Evolutionary conservation across 257 asterid genomes (phyloP).

Genomic region (Capsicum rhomboideum): DNA sequence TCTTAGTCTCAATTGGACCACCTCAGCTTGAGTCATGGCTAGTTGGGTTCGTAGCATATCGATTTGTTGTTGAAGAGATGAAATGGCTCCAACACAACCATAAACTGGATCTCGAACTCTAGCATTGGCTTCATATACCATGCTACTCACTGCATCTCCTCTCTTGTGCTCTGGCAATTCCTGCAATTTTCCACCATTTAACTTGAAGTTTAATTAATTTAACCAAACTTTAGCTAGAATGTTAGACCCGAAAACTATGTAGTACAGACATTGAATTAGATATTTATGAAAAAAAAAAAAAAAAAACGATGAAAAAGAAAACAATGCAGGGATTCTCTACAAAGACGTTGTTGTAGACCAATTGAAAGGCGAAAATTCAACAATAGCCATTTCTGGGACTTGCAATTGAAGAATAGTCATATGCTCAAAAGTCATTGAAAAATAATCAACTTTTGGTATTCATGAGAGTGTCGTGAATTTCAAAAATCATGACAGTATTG

Average conservation of each 20-base stretch:
- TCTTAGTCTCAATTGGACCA: background rate
- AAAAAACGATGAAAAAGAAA: too few species aligned
- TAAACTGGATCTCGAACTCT: slow-evolving; percentile 7
- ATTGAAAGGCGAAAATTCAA: too few species aligned
- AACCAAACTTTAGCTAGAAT: background rate
- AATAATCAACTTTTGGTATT: too few species aligned
- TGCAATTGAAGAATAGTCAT: background rate
- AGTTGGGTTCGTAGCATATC: background rate
- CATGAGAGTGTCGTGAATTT: too few species aligned
- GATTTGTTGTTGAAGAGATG: slow-evolving; percentile 3
- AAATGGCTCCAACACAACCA: slow-evolving; percentile 4
- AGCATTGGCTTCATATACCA: slow-evolving; percentile 5
- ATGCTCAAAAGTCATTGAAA: background rate
- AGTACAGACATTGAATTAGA: too few species aligned
- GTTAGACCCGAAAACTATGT: too few species aligned
- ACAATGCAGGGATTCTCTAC: too few species aligned
- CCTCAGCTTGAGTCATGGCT: slow-evolving; percentile 4
- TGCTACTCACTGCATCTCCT: slow-evolving; percentile 6
- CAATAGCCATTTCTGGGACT: background rate
- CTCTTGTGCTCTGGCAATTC: slow-evolving; percentile 4
- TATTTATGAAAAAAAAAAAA: too few species aligned
- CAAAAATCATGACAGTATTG: too few species aligned
- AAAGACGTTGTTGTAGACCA: too few species aligned
- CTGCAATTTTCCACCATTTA: background rate
- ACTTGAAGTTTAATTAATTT: background rate